Percentiles rank a stretch among this genome's conserved stretches.
Conservation (phyloP, 495 filamentous ascomycete species). For the Tuber calosporum region DNA sequence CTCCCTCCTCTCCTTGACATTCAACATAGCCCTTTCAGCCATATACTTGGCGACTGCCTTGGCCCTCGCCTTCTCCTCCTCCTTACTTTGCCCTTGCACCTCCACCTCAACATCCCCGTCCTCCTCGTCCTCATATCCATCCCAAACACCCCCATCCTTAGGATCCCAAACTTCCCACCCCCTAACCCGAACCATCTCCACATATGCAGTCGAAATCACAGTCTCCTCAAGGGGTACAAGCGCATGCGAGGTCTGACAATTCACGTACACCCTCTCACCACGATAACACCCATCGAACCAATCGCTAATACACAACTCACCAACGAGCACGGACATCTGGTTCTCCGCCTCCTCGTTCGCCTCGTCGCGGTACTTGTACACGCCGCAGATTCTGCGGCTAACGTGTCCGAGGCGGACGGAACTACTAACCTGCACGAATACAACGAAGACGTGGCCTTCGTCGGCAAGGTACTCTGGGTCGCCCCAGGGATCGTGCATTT, state of each 20-base stretch:
- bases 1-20: background rate
- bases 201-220: background rate
- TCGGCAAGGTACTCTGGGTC: background rate
- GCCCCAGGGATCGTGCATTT: background rate
- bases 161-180: background rate
- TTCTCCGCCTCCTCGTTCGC: background rate
- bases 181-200: background rate
- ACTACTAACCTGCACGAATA: background rate
- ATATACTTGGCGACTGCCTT: background rate
- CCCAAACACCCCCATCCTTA: background rate
- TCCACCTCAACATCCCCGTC: background rate
- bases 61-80: background rate
- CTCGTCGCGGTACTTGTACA: slow-evolving; percentile 1
- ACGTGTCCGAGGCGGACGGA: background rate
- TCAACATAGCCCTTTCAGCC: background rate
- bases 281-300: slow-evolving; percentile 1
- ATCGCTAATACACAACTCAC: background rate
- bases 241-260: background rate
- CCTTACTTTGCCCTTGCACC: background rate
- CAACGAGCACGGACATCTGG: background rate
- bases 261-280: background rate
- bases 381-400: background rate
- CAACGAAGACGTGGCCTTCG: background rate
- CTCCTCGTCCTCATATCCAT: background rate
- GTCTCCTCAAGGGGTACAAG: background rate